Percentiles rank a stretch among this genome's conserved stretches.
phyloP scores from a whole-genome alignment of 768 basidiomycete species.

The Floccularia luteovirens region DNA sequence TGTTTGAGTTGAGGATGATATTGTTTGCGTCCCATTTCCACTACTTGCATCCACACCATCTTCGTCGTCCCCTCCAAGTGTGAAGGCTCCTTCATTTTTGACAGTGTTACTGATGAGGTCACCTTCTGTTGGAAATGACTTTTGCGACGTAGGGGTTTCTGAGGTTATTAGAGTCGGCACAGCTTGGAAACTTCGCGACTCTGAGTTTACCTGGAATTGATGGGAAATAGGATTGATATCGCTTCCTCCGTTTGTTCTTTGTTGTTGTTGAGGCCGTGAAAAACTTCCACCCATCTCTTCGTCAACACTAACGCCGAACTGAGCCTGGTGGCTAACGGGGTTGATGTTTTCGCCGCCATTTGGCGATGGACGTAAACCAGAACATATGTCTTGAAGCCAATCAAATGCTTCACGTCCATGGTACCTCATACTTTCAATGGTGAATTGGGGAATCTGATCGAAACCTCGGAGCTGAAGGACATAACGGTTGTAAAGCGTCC shows the following conservation, averaged over 20 bases:
- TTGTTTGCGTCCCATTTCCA: no score
- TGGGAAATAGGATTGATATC: constrained; percentile 37
- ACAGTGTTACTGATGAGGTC: constrained; percentile 1
- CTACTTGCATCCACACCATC: constrained; percentile 15
- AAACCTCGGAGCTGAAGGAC: constrained; percentile 65
- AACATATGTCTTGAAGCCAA: constrained; percentile 31
- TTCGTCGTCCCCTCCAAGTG: constrained; percentile 24
- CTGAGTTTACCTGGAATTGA: constrained; percentile 24
- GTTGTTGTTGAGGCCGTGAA: constrained; percentile 13
- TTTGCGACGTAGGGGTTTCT: constrained; percentile 6
- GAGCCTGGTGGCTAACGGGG: constrained; percentile 32
- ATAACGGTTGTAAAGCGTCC: constrained; percentile 73
- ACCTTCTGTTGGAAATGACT: not conserved
- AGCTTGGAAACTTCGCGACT: constrained; percentile 8
- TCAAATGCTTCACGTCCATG: constrained; percentile 34
- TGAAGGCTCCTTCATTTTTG: constrained; percentile 25
- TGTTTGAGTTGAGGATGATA: not conserved
- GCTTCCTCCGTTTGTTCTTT: constrained; percentile 1
- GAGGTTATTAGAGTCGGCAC: constrained; percentile 6
- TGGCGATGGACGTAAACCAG: constrained; percentile 12
- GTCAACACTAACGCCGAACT: constrained; percentile 12
- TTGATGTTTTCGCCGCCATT: constrained; percentile 19
- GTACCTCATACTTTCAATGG: constrained; percentile 41
- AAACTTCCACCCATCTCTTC: constrained; percentile 16
- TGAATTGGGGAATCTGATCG: constrained; percentile 67